Base-by-base conservation (phyloP, 495 filamentous ascomycete genomes). In the Pseudevernia furfuracea region DNA sequence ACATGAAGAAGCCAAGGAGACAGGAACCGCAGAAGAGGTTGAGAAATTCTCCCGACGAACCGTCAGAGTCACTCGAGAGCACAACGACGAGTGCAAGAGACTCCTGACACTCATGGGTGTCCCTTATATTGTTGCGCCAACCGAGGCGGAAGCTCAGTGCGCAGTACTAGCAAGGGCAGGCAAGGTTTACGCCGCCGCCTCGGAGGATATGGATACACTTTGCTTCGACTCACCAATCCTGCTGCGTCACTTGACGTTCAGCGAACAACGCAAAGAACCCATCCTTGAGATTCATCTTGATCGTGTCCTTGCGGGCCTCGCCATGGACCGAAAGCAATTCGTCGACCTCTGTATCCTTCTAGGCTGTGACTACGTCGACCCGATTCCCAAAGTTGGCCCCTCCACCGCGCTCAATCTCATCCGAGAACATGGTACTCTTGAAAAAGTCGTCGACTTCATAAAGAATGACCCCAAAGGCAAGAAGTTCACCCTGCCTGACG, bases 171-270 rank as follows among this genome's bases (percentile, higher is more conserved):
- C 94, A 3, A 82, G 89, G 61, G 94, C 89, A 21, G 92, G 91
- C 15, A 97, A 97, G 77, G 94, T 98, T 39, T 99, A 94, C 68
- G 94, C 92, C 21, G 94, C 94, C 34, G 94, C 94, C 1, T 93
- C 88, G 49, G 94, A 99, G 78, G 94, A 99, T 78, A 99, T 99
- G 94, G 94, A 99, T 72, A 99, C 94, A 0, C 78, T 99, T 23
- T 97, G 94, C 73, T 99, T 97, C 73, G 85, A 97, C 65, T 80
- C 91, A 17, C 94, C 94, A 0, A 90, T 99, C 67, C 78, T 99
- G 32, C 78, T 99, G 59, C 82, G 95, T 32, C 91, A 99, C 72
- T 82, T 99, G 56, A 99, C 95, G 12, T 96, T 96, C 74, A 92
- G 89, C 73, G 94, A 99, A 77, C 92, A 96, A 77, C 82, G 91